A percentile compares a stretch with the other conserved stretches of the same genome.
Evolutionary conservation across 495 filamentous ascomycete species (phyloP).

Genomic region (Margaritispora aquatica): DNA sequence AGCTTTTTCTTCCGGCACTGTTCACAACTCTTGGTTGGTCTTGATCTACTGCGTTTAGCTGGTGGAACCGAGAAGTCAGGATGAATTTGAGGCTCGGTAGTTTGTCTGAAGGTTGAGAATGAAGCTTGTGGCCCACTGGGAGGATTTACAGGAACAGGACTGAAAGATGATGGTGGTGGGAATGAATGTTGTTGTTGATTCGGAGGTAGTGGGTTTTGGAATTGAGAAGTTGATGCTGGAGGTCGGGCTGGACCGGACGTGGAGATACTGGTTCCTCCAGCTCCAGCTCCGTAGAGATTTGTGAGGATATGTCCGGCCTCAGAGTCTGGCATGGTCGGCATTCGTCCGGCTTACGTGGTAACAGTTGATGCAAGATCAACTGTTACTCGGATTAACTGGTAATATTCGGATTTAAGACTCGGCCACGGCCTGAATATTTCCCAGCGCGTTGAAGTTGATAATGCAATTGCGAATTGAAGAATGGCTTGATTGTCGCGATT

Average conservation of each 20-base stretch:
- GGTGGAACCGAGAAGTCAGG: background rate
- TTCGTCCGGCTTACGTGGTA: background rate
- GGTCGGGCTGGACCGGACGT: background rate
- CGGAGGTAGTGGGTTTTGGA: background rate
- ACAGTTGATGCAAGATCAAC: background rate
- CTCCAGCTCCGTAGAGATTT: conserved; percentile 1
- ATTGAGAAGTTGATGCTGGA: background rate
- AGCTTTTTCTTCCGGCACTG: conserved; percentile 21
- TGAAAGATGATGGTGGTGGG: background rate
- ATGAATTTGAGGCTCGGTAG: background rate
- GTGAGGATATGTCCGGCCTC: conserved; percentile 14
- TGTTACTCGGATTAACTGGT: background rate
- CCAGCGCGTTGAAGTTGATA: background rate
- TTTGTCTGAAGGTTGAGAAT: background rate
- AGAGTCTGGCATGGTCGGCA: conserved; percentile 6
- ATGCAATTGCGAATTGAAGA: background rate
- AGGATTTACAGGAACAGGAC: background rate
- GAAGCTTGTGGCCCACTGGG: background rate
- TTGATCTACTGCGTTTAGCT: background rate
- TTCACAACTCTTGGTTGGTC: conserved; percentile 14
- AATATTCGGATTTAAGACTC: too few relatives aligned
- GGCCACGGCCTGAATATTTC: too few relatives aligned
- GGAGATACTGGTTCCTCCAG: background rate
- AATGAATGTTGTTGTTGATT: background rate
- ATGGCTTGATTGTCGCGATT: background rate